Percentiles rank a stretch among this genome's conserved stretches.
Conservation (phyloP, 2,329 filamentous ascomycete species). For the Diaporthe citri region DNA sequence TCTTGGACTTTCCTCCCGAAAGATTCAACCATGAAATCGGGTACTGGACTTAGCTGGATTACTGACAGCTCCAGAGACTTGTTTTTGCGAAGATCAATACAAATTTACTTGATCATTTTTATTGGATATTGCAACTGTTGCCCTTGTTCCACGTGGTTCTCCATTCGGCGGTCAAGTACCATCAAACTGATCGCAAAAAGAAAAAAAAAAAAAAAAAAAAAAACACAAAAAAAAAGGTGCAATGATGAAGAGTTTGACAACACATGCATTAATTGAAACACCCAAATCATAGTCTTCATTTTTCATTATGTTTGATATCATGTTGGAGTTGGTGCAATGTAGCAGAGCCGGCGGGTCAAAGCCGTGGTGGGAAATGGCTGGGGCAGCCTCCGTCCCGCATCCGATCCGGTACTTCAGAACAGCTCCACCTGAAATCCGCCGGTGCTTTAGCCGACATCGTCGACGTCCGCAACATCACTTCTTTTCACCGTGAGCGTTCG, state of each 20-base stretch:
- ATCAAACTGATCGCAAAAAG: background rate
- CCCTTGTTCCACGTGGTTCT: too few relatives aligned
- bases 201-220: too few relatives aligned
- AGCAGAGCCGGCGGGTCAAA: background rate
- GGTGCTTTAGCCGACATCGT: slow-evolving; percentile 33
- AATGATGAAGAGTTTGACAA: background rate
- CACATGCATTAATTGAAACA: background rate
- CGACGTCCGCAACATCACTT: background rate
- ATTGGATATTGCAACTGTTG: background rate
- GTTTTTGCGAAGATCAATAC: too few relatives aligned
- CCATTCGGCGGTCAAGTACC: background rate
- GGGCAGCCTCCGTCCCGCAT: background rate
- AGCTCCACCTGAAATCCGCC: slow-evolving; percentile 14
- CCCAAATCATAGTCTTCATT: too few relatives aligned
- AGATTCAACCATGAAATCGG: background rate
- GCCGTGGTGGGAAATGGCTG: background rate
- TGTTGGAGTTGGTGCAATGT: background rate
- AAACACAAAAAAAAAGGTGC: too few relatives aligned
- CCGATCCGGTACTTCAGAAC: background rate
- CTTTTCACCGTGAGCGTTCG: background rate
- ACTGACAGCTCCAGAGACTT: too few relatives aligned
- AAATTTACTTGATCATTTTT: background rate
- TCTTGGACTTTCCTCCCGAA: background rate
- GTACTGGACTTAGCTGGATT: too few relatives aligned
- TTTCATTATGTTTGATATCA: background rate